Conservation (phyloP, 148 eudicot species). For the Amaranthus cruentus region DNA sequence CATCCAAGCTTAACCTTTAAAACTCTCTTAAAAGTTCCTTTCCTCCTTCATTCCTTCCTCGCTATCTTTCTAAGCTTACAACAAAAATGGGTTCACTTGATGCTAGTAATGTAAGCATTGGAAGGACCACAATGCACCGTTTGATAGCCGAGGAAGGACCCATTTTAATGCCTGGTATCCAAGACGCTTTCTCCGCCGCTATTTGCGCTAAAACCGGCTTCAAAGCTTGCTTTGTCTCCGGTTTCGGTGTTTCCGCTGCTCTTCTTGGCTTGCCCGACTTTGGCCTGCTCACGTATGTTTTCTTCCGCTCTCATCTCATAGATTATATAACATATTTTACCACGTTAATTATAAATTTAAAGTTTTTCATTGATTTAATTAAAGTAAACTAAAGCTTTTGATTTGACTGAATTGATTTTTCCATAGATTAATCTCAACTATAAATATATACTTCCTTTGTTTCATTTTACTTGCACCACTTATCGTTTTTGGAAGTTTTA, state of each 20-base stretch:
- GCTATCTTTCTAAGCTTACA: background rate
- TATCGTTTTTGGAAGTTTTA: no score
- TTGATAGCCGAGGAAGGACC: conserved; percentile 29
- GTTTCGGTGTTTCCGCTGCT: conserved; percentile 31
- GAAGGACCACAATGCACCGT: conserved; percentile 23
- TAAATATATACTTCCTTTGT: no score
- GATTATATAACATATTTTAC: no score
- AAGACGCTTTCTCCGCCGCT: conserved; percentile 28
- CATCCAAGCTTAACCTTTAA: no score
- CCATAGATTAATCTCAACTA: no score
- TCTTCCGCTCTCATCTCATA: background rate
- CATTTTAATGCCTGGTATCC: conserved; percentile 26
- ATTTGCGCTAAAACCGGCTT: conserved; percentile 24
- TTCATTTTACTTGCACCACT: no score
- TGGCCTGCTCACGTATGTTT: conserved; percentile 29
- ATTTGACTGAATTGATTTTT: no score
- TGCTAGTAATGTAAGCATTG: background rate
- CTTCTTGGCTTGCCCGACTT: conserved; percentile 31
- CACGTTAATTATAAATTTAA: no score
- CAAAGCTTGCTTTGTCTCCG: conserved; percentile 27
- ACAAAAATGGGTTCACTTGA: conserved; percentile 3
- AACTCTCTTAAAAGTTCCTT: no score
- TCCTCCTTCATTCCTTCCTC: no score
- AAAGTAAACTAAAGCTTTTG: no score
- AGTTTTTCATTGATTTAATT: no score